Evolutionary conservation across 148 eudicot species (phyloP).

Genomic region (Simmondsia chinensis): DNA sequence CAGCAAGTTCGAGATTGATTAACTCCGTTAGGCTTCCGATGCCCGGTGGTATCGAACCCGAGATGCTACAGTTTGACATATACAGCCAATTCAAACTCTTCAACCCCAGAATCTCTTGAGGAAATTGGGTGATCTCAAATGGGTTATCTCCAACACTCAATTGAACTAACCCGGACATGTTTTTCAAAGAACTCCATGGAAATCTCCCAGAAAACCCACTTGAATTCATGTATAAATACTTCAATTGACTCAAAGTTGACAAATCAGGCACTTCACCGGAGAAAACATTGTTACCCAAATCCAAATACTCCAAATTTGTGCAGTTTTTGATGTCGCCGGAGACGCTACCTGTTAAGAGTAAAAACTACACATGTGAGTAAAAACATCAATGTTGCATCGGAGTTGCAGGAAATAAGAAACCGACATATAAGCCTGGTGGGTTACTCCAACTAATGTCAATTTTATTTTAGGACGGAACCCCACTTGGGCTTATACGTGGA

Average conservation of each 20-base stretch:
- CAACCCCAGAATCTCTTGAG: slow-evolving; percentile 23
- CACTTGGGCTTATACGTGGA: too few species aligned
- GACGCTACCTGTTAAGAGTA: too few species aligned
- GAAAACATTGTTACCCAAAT: slow-evolving; percentile 65
- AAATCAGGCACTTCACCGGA: slow-evolving; percentile 51
- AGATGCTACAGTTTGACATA: slow-evolving; percentile 60
- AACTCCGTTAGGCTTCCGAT: slow-evolving; percentile 58
- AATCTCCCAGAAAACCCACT: slow-evolving; percentile 57
- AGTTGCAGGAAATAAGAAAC: too few species aligned
- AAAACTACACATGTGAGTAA: too few species aligned
- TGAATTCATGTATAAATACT: slow-evolving; percentile 34
- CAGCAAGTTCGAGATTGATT: slow-evolving; percentile 36
- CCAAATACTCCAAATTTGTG: slow-evolving; percentile 38
- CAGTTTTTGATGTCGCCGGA: slow-evolving; percentile 31
- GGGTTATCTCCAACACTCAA: slow-evolving; percentile 72
- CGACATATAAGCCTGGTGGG: too few species aligned
- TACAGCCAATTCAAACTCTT: slow-evolving; percentile 42
- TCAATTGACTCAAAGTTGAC: slow-evolving; percentile 25
- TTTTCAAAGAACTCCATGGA: slow-evolving; percentile 57
- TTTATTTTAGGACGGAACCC: too few species aligned
- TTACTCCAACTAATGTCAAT: too few species aligned
- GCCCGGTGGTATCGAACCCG: slow-evolving; percentile 45
- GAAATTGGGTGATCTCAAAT: slow-evolving; percentile 41
- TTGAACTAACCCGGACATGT: slow-evolving; percentile 31
- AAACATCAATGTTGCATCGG: too few species aligned